Evolutionary conservation across 169 alveolate genomes (phyloP).

Genomic region (Cryptosporidium meleagridis): DNA sequence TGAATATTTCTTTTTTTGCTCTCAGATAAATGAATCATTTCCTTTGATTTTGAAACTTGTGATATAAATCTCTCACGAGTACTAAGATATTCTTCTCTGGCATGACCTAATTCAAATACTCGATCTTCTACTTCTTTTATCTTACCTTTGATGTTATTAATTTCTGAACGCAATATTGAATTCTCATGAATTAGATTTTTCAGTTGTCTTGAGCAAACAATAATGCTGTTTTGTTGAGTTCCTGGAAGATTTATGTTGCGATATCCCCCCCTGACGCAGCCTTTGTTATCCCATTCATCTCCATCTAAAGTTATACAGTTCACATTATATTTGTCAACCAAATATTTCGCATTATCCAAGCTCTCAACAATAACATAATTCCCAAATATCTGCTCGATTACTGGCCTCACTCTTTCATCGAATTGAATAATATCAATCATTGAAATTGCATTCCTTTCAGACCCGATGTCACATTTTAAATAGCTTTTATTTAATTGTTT

Average conservation of each 20-base stretch:
- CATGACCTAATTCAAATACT: not conserved
- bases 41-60: slow-evolving; percentile 36
- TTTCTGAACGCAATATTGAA: not conserved
- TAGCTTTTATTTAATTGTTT: not conserved
- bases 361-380: slow-evolving; percentile 48
- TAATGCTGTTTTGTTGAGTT: slow-evolving; percentile 1
- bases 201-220: not conserved
- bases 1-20: slow-evolving; percentile 33
- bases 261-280: slow-evolving; percentile 62
- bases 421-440: slow-evolving; percentile 44
- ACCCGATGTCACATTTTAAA: not conserved
- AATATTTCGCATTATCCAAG: slow-evolving; percentile 13
- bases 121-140: slow-evolving; percentile 15
- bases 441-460: slow-evolving; percentile 31
- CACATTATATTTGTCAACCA: slow-evolving; percentile 43
- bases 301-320: slow-evolving; percentile 69
- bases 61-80: slow-evolving; percentile 24
- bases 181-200: slow-evolving; percentile 4
- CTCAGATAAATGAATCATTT: slow-evolving; percentile 62
- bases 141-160: not conserved
- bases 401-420: slow-evolving; percentile 23
- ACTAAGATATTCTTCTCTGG: slow-evolving; percentile 16
- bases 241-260: slow-evolving; percentile 4
- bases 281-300: slow-evolving; percentile 66
- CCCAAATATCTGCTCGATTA: slow-evolving; percentile 68